Percentiles rank a stretch among this genome's conserved stretches.
Conservation (phyloP, 1,284 basidiomycete genomes). For the Leccinum ponderosum region DNA sequence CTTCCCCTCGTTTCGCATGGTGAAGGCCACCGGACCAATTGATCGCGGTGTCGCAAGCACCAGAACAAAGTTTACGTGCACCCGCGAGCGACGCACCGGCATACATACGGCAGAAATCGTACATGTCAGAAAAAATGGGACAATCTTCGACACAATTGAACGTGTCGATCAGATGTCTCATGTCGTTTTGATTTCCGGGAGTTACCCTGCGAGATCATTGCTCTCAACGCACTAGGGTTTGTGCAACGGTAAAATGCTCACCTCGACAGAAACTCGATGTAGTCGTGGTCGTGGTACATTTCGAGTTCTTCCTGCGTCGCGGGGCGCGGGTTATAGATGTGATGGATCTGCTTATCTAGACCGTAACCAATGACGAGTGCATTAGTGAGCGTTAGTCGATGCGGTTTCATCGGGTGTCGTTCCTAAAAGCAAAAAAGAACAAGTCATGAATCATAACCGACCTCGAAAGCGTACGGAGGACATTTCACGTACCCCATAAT, state of each 20-base stretch:
- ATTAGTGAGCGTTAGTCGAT: constrained; percentile 92
- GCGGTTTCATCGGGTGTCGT: constrained; percentile 98
- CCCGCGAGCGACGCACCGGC: constrained; percentile 90
- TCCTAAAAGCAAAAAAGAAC: constrained; percentile 54
- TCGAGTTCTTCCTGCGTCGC: constrained; percentile 92
- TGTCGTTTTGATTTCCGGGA: constrained; percentile 73
- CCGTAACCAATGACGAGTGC: constrained; percentile 96
- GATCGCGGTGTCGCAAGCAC: constrained; percentile 93
- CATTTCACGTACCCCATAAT: constrained; percentile 77
- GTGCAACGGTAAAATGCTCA: constrained; percentile 35
- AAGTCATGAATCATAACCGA: background rate
- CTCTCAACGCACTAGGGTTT: background rate
- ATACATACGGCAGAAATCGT: constrained; percentile 91
- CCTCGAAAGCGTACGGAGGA: background rate
- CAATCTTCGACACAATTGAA: constrained; percentile 95
- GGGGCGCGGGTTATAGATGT: constrained; percentile 85
- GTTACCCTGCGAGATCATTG: constrained; percentile 59
- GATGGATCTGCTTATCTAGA: constrained; percentile 92
- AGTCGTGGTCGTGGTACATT: constrained; percentile 92
- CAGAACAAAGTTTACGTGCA: constrained; percentile 81
- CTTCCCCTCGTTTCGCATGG: constrained; percentile 95
- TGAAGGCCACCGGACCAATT: constrained; percentile 98
- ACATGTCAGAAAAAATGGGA: constrained; percentile 92
- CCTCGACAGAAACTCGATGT: constrained; percentile 93
- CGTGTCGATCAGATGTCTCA: constrained; percentile 73